A percentile compares a stretch with the other conserved stretches of the same genome.
Conservation (phyloP, 805 yeast genomes). For the Monosporozyma solicola region DNA sequence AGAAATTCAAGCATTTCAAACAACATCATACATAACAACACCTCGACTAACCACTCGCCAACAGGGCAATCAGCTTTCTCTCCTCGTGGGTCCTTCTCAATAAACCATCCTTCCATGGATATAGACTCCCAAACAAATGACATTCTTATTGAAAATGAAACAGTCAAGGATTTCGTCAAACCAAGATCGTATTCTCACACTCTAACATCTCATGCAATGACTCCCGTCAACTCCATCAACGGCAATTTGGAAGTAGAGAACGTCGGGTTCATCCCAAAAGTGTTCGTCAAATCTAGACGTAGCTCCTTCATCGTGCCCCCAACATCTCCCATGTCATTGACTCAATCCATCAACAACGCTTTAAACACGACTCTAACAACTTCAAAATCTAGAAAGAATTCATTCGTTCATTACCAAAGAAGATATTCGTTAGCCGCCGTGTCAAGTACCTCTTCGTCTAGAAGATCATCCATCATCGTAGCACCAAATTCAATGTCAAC, state of each 20-base stretch:
- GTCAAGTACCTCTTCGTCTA: slow-evolving; percentile 18
- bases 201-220: slow-evolving; percentile 4
- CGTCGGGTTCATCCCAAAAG: slow-evolving; percentile 29
- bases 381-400: slow-evolving; percentile 27
- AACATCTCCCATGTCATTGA: slow-evolving; percentile 5
- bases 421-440: slow-evolving; percentile 24
- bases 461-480: slow-evolving; percentile 22
- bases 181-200: slow-evolving; percentile 27
- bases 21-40: not conserved
- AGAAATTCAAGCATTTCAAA: not conserved
- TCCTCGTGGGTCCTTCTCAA: not conserved
- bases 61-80: not conserved
- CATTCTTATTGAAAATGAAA: not conserved
- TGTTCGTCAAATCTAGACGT: slow-evolving; percentile 29
- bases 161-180: slow-evolving; percentile 10
- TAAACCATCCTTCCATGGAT: not conserved
- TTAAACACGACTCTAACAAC: slow-evolving; percentile 18
- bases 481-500: slow-evolving; percentile 20
- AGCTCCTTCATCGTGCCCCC: slow-evolving; percentile 16
- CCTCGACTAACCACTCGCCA: not conserved
- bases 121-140: not conserved
- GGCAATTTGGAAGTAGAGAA: slow-evolving; percentile 21
- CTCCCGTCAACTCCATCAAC: not conserved
- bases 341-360: slow-evolving; percentile 7
- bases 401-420: slow-evolving; percentile 20